Percentiles rank a stretch among this genome's conserved stretches.
Conservation (phyloP, 371 early-diverging fungal genomes). For the Polyrhizophydium stewartii region DNA sequence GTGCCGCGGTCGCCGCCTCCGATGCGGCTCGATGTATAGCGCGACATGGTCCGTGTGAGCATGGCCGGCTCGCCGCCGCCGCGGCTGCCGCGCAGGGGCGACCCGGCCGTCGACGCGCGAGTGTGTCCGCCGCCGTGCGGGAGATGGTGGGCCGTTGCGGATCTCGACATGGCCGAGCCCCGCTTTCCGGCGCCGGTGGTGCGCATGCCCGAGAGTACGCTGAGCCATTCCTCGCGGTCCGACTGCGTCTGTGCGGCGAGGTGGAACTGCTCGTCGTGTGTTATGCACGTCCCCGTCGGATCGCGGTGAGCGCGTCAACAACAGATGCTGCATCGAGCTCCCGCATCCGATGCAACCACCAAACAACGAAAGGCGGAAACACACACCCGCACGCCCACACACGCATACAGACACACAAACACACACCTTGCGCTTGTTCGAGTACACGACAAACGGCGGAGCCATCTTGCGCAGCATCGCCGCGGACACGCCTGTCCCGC, state of each 20-base stretch:
- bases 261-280: conserved; percentile 38
- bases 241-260: conserved; percentile 36
- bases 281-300: background rate
- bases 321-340: background rate
- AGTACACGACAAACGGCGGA: conserved; percentile 27
- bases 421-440: conserved; percentile 31
- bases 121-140: background rate
- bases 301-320: background rate
- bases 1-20: background rate
- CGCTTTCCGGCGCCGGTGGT: background rate
- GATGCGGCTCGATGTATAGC: background rate
- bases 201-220: conserved; percentile 1
- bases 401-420: background rate
- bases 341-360: background rate
- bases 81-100: background rate
- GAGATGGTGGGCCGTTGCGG: background rate
- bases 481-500: background rate
- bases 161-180: background rate
- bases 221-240: conserved; percentile 43
- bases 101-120: background rate
- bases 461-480: conserved; percentile 19
- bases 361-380: background rate
- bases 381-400: background rate
- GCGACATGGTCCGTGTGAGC: background rate
- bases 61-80: background rate